Evolutionary conservation across 495 filamentous ascomycete species (phyloP), one percentile per base, ranked within the genome.

Genomic region (Amphirosellinia nigrospora): DNA sequence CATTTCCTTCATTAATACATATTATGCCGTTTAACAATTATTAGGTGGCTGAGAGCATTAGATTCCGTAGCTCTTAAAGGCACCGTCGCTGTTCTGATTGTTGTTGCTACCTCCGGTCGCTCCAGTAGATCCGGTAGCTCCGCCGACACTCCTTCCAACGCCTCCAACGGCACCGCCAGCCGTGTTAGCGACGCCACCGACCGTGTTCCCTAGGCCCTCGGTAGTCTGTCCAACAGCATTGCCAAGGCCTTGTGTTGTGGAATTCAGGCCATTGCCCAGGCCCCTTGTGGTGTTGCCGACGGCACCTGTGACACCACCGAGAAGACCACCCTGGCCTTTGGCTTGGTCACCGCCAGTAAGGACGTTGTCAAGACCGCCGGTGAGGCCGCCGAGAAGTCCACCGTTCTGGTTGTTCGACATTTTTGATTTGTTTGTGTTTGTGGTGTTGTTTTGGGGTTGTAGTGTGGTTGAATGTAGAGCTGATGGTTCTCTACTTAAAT

Each of bases 281-380:
- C 79, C 77, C 52, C 81, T 72, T 16, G 79, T 80, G 0, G 79
- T 81, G 69, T 62, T 76, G 48, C 70, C 72, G 0, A 78, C 71
- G 9, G 74, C 72, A n/a, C 71, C 66, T 21, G 72, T 71, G 23
- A 82, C 71, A 30, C 75, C 72, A 45, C 81, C 80, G 39, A 82
- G 73, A 4, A 83, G 80, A 28, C 81, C 81, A 46, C 79, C 81
- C 66, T 83, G 78, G 19, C 80, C 80, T 5, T 83, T 74, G 16
- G 76, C 74, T 66, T 82, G 72, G 53, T 82, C 81, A 21, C 79
- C 81, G 45, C 80, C 80, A 3, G 79, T 81, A 45, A 82, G 75
- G 34, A 81, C 76, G 26, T 82, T 81, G 72, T 83, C 81, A 52
- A 83, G 68, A 48, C 73, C 72, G 55, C 78, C 75, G 7, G 79